Evolutionary conservation across 768 basidiomycete genomes (phyloP).

Genomic region (Pholiota molesta): DNA sequence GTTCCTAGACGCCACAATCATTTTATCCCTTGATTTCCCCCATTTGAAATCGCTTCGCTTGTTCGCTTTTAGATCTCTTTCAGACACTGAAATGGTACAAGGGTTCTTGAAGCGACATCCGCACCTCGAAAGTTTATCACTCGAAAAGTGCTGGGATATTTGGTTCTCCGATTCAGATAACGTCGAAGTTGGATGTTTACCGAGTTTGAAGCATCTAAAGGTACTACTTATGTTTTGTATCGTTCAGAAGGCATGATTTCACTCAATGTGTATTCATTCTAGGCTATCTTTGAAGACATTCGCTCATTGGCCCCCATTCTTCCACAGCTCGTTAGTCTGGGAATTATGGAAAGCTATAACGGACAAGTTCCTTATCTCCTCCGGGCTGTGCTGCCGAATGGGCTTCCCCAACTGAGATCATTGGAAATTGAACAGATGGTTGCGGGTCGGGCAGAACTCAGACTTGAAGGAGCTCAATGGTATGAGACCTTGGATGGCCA

Average conservation of each 20-base stretch:
- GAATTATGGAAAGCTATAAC: constrained; percentile 12
- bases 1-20: too few relatives aligned
- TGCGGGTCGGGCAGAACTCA: background rate
- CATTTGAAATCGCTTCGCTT: background rate
- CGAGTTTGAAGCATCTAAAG: background rate
- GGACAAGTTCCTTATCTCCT: constrained; percentile 24
- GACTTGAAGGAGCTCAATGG: constrained; percentile 17
- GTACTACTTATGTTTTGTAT: background rate
- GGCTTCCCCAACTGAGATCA: constrained; percentile 15
- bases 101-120: too few relatives aligned
- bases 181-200: background rate
- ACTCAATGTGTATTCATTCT: too few relatives aligned
- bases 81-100: too few relatives aligned
- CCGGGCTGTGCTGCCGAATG: constrained; percentile 16
- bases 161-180: background rate
- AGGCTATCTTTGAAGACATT: constrained; percentile 9
- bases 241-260: background rate
- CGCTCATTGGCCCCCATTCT: too few relatives aligned
- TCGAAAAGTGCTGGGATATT: background rate
- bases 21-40: too few relatives aligned
- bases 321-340: constrained; percentile 3
- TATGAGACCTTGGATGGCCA: constrained; percentile 16
- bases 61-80: too few relatives aligned
- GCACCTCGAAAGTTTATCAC: background rate
- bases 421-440: constrained; percentile 14